A percentile compares a stretch with the other conserved stretches of the same genome.
Conservation (phyloP, 306 rosid genomes). For the Vigna trinervia region DNA sequence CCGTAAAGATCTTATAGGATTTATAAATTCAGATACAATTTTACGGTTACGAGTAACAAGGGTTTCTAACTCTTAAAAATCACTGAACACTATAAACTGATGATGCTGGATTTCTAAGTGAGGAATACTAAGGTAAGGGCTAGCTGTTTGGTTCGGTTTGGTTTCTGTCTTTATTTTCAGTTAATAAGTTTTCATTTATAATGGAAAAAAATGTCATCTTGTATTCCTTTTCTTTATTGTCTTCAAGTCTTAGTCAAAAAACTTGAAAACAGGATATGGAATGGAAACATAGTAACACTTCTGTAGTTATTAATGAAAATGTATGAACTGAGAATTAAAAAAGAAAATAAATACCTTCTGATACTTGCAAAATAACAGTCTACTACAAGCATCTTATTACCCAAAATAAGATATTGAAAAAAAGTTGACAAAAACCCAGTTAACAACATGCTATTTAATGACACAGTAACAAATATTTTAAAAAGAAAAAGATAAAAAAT, state of each 20-base stretch:
- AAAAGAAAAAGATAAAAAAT: neutral
- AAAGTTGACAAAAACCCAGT: conserved; percentile 28
- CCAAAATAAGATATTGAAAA: conserved; percentile 24
- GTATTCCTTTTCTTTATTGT: neutral
- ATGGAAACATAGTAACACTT: neutral
- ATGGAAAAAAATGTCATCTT: neutral
- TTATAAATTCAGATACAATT: conserved; percentile 19
- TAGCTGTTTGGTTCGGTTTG: neutral
- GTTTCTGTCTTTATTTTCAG: neutral
- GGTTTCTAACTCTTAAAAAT: conserved; percentile 2
- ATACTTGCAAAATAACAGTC: neutral
- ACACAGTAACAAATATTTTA: neutral
- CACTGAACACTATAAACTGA: conserved; percentile 19
- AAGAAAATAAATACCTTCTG: neutral
- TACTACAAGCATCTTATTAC: conserved; percentile 37
- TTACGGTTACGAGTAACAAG: neutral
- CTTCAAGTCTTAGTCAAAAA: conserved; percentile 5
- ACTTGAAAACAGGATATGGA: conserved; percentile 4
- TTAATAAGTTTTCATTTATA: neutral
- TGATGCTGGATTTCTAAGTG: conserved; percentile 4
- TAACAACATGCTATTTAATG: conserved; percentile 22
- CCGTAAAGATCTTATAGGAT: neutral
- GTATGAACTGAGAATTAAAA: neutral
- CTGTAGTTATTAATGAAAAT: conserved; percentile 1
- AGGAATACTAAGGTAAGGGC: conserved; percentile 21